Percentiles rank a stretch among this genome's conserved stretches.
Conservation (phyloP, 805 yeast species). For the Starmerella floris region DNA sequence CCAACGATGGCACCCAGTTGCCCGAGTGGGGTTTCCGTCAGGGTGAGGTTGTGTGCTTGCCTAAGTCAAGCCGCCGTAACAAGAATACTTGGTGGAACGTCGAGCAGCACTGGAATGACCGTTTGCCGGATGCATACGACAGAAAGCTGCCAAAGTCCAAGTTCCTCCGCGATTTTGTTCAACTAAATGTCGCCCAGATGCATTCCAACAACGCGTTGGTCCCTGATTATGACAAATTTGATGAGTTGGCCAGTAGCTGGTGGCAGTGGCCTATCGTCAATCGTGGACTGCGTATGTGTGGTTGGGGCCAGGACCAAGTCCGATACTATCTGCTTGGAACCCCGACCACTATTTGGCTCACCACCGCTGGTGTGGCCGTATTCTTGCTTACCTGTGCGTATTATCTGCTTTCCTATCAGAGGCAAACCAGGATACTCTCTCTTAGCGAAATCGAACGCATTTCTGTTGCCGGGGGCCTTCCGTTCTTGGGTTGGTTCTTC, state of each 20-base stretch:
- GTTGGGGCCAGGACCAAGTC: conserved; percentile 44
- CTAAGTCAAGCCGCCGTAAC: conserved; percentile 37
- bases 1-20: conserved; percentile 70
- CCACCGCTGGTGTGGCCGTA: conserved; percentile 31
- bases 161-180: conserved; percentile 56
- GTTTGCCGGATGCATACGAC: conserved; percentile 31
- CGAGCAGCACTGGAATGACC: conserved; percentile 50
- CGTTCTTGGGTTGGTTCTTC: conserved; percentile 80
- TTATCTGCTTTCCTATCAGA: conserved; percentile 48
- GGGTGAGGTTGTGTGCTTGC: conserved; percentile 78
- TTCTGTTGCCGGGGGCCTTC: conserved; percentile 59
- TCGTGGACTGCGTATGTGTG: conserved; percentile 63
- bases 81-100: conserved; percentile 71
- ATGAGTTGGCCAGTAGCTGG: conserved; percentile 57
- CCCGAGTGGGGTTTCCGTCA: conserved; percentile 98
- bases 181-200: conserved; percentile 67
- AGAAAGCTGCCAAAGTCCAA: conserved; percentile 36
- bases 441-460: conserved; percentile 32
- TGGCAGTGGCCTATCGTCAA: conserved; percentile 74
- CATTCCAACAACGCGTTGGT: conserved; percentile 71
- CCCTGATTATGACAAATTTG: conserved; percentile 60
- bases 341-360: conserved; percentile 51
- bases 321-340: conserved; percentile 59
- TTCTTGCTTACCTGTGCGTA: conserved; percentile 30
- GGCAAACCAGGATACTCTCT: conserved; percentile 37